Percentiles rank a stretch among this genome's conserved stretches.
Evolutionary conservation across 2,329 filamentous ascomycete genomes (phyloP).

Genomic region (Aureobasidium subglaciale): DNA sequence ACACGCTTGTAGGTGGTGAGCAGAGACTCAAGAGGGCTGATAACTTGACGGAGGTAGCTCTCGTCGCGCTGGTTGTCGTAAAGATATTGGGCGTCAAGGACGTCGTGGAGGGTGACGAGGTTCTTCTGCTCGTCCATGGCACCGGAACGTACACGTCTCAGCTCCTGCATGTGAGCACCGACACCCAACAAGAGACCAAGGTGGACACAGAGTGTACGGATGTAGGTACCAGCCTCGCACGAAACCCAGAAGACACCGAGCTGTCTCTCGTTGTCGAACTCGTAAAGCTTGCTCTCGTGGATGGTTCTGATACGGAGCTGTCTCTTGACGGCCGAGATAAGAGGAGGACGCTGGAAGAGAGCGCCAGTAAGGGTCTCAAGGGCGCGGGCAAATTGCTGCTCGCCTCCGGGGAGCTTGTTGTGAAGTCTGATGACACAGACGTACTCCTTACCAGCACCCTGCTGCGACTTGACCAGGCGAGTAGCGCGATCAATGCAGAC

Average conservation of each 20-base stretch:
- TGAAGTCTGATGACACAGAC: constrained; percentile 92
- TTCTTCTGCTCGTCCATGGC: constrained; percentile 88
- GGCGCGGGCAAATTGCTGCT: constrained; percentile 85
- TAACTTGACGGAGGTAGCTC: constrained; percentile 82
- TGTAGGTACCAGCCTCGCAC: constrained; percentile 97
- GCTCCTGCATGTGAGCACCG: constrained; percentile 96
- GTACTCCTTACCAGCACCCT: constrained; percentile 98
- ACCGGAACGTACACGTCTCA: constrained; percentile 85
- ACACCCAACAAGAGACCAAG: constrained; percentile 71
- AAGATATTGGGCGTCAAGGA: constrained; percentile 92
- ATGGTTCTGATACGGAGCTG: constrained; percentile 97
- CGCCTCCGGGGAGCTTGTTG: constrained; percentile 87
- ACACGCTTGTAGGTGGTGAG: constrained; percentile 92
- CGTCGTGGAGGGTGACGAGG: constrained; percentile 89
- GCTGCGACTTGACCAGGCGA: constrained; percentile 95
- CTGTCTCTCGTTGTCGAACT: constrained; percentile 98
- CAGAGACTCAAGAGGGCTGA: constrained; percentile 85
- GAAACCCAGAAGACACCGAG: constrained; percentile 98
- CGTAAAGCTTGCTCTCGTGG: constrained; percentile 87
- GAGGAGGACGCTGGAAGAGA: constrained; percentile 89
- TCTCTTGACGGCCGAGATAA: constrained; percentile 98
- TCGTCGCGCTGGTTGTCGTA: constrained; percentile 95
- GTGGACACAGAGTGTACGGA: constrained; percentile 95
- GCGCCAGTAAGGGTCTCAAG: constrained; percentile 95
- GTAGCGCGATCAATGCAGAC: constrained; percentile 96